phyloP scores from a whole-genome alignment of 73 alveolate species.

The Paramecium biaurelia region DNA sequence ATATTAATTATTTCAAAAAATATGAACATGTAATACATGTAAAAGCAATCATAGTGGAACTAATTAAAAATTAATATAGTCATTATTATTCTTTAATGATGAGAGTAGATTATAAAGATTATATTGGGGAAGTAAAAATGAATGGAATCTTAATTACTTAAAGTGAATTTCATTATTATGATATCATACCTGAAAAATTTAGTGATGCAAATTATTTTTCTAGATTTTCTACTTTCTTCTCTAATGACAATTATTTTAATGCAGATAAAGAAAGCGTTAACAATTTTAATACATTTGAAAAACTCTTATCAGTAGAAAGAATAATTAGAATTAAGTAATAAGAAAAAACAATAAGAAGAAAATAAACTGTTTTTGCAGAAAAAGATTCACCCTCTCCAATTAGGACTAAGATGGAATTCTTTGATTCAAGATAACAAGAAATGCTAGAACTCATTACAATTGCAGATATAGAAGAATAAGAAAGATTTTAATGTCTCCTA shows the following conservation, averaged over 20 bases:
- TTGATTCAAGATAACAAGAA: not conserved
- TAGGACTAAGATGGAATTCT: not conserved
- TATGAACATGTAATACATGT: not conserved
- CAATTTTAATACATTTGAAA: not conserved
- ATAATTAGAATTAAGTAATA: not conserved
- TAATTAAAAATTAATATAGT: not conserved
- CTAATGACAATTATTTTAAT: constrained; percentile 16
- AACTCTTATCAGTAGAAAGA: not conserved
- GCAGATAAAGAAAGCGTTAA: not conserved
- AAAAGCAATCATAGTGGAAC: not conserved
- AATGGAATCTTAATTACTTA: not conserved
- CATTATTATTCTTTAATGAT: not conserved
- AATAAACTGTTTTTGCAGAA: not conserved
- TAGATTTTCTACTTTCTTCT: not conserved
- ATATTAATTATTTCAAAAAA: not conserved
- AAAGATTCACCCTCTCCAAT: not conserved
- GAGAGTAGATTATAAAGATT: not conserved
- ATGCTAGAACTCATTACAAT: not conserved
- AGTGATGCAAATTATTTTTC: not conserved
- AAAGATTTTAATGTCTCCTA: not conserved
- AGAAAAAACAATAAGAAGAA: not conserved
- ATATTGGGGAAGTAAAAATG: not conserved
- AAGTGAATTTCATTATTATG: not conserved
- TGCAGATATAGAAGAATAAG: not conserved
- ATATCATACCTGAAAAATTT: not conserved